A percentile compares a stretch with the other conserved stretches of the same genome.
Evolutionary conservation across 495 filamentous ascomycete genomes (phyloP).

Genomic region (Xylaria venustula): DNA sequence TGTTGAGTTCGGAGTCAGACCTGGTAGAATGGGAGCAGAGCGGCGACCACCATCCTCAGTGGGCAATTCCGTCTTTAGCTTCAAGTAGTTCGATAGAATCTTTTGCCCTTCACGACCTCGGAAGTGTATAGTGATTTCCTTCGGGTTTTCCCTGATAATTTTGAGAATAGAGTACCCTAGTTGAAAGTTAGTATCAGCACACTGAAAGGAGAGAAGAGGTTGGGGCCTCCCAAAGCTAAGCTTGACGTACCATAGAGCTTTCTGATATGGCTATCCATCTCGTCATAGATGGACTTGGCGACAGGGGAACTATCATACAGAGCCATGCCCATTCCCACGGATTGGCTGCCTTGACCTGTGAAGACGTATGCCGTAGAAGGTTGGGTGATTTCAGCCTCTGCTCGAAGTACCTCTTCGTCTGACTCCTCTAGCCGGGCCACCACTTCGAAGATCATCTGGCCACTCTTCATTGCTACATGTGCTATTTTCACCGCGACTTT

Average conservation of each 20-base stretch:
- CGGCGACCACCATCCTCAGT: slow-evolving; percentile 74
- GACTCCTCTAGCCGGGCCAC: slow-evolving; percentile 75
- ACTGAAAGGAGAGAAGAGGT: background rate
- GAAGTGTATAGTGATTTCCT: slow-evolving; percentile 85
- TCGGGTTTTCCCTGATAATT: slow-evolving; percentile 88
- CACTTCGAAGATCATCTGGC: slow-evolving; percentile 86
- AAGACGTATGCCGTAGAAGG: slow-evolving; percentile 82
- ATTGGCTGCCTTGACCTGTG: slow-evolving; percentile 83
- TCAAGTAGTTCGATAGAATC: slow-evolving; percentile 85
- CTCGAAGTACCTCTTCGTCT: slow-evolving; percentile 76
- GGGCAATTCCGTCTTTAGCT: slow-evolving; percentile 86
- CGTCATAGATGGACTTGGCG: slow-evolving; percentile 82
- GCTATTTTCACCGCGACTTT: slow-evolving; percentile 74
- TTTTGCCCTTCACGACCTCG: slow-evolving; percentile 81
- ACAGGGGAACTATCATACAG: slow-evolving; percentile 76
- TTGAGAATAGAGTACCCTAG: slow-evolving; percentile 76
- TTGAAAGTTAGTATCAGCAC: slow-evolving; percentile 23
- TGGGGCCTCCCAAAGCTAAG: background rate
- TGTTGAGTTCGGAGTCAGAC: slow-evolving; percentile 70
- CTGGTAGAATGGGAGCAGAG: slow-evolving; percentile 89
- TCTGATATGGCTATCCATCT: slow-evolving; percentile 81
- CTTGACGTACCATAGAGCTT: slow-evolving; percentile 74
- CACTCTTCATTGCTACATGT: slow-evolving; percentile 82
- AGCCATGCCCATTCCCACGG: slow-evolving; percentile 92
- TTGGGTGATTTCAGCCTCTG: slow-evolving; percentile 84